A percentile compares a stretch with the other conserved stretches of the same genome.
phyloP scores from a whole-genome alignment of 2,329 filamentous ascomycete species.

The Neonectria coccinea region DNA sequence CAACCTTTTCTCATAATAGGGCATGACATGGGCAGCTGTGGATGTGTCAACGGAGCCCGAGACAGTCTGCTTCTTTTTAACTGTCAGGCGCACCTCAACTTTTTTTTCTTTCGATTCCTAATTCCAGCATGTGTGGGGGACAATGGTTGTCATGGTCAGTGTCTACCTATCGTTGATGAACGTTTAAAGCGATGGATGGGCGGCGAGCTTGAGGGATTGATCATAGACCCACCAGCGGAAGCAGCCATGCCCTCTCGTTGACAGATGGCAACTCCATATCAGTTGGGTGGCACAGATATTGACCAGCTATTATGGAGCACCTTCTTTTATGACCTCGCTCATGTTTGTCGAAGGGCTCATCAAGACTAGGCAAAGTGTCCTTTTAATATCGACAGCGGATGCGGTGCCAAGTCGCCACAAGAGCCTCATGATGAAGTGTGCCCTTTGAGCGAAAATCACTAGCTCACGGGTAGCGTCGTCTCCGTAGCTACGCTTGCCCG shows the following conservation, averaged over 20 bases:
- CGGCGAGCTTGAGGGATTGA: neutral
- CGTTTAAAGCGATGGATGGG: neutral
- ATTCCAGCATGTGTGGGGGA: neutral
- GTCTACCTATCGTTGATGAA: neutral
- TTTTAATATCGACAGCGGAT: neutral
- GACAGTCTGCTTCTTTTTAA: neutral
- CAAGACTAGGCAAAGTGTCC: neutral
- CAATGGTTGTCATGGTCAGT: neutral
- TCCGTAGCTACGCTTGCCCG: neutral
- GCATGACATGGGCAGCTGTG: neutral
- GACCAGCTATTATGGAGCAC: neutral
- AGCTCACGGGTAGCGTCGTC: neutral
- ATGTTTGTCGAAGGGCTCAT: neutral
- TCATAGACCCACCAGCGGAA: slow-evolving; percentile 1
- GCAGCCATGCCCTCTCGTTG: slow-evolving; percentile 5
- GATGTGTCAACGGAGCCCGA: neutral
- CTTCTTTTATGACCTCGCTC: neutral
- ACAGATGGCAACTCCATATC: neutral
- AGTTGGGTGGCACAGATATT: neutral
- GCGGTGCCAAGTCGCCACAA: neutral
- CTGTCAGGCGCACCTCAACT: too few species aligned
- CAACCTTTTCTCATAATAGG: neutral
- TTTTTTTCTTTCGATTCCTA: neutral
- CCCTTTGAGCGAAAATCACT: neutral
- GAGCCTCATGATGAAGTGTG: neutral